A percentile compares a stretch with the other conserved stretches of the same genome.
Conservation (phyloP, 192 early-diverging fungal species). For the Podila epigama region DNA sequence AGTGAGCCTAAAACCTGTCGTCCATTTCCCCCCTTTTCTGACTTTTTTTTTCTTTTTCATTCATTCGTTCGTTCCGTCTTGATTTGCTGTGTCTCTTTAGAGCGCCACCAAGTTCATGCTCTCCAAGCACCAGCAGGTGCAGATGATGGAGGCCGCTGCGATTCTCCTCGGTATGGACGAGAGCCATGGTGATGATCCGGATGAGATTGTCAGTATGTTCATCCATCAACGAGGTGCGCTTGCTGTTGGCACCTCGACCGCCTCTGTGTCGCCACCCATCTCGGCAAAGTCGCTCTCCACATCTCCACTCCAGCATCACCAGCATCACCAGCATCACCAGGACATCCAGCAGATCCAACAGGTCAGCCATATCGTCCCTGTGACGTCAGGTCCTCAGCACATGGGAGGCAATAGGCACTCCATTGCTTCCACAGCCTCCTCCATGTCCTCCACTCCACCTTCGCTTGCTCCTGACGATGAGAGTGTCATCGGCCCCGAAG, state of each 20-base stretch:
- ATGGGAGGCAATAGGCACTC: conserved; percentile 1
- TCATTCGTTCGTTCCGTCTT: background rate
- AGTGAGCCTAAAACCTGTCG: too few species aligned
- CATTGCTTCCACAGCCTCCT: conserved; percentile 25
- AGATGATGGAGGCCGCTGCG: conserved; percentile 70
- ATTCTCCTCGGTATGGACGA: conserved; percentile 62
- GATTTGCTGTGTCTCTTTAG: background rate
- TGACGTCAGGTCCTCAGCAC: too few species aligned
- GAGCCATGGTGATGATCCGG: conserved; percentile 15
- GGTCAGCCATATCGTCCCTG: background rate
- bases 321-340: background rate
- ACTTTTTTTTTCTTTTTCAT: background rate
- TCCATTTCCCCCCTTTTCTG: too few species aligned
- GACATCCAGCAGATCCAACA: background rate
- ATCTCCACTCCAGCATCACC: conserved; percentile 21
- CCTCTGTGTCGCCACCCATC: conserved; percentile 24
- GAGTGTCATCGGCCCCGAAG: conserved; percentile 29
- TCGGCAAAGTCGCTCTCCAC: conserved; percentile 38
- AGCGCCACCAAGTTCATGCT: conserved; percentile 60
- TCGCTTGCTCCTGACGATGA: conserved; percentile 41
- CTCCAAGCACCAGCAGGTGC: conserved; percentile 75
- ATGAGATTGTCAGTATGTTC: conserved; percentile 33
- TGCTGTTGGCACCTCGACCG: conserved; percentile 18
- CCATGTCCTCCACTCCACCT: conserved; percentile 33
- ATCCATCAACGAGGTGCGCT: conserved; percentile 23